A percentile compares a stretch with the other conserved stretches of the same genome.
These are phyloP conservation scores for Stephanocyclus meneghinianus DNA, from an alignment of 352 stramenopile genomes.

Conservation along the genomic window DNA sequence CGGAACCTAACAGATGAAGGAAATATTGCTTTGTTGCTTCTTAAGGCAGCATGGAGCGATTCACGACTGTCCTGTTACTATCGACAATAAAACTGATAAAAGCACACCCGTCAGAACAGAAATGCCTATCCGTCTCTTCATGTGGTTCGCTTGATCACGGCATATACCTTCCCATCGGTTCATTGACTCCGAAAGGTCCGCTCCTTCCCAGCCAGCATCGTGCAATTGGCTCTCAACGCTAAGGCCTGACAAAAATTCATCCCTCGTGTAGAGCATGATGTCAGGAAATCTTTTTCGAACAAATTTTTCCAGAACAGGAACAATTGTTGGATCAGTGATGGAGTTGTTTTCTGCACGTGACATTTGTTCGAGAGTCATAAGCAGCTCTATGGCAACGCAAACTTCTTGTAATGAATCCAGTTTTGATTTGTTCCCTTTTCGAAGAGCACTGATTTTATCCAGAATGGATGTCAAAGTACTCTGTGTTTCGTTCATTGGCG, in stretches of 20 bases:
- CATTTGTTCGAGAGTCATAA: conserved; percentile 27
- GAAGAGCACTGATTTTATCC: conserved; percentile 9
- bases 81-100: conserved; percentile 14
- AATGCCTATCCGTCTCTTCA: conserved; percentile 14
- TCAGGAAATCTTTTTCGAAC: conserved; percentile 19
- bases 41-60: too few species aligned
- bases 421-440: conserved; percentile 9
- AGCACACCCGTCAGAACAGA: conserved; percentile 11
- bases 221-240: conserved; percentile 47
- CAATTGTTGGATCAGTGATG: conserved; percentile 5
- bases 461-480: conserved; percentile 15
- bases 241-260: conserved; percentile 35
- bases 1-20: too few species aligned
- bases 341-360: background rate
- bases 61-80: too few species aligned
- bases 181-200: conserved; percentile 10
- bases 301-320: conserved; percentile 18
- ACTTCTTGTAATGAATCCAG: conserved; percentile 16
- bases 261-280: conserved; percentile 23
- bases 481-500: background rate
- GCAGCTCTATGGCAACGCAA: conserved; percentile 29
- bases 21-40: too few species aligned
- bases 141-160: conserved; percentile 9
- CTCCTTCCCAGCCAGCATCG: conserved; percentile 19
- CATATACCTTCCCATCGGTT: conserved; percentile 24